Evolutionary conservation across 176 grass and related monocot species (phyloP), one percentile per base, ranked within the genome.

Genomic region (Oryza glaberrima): DNA sequence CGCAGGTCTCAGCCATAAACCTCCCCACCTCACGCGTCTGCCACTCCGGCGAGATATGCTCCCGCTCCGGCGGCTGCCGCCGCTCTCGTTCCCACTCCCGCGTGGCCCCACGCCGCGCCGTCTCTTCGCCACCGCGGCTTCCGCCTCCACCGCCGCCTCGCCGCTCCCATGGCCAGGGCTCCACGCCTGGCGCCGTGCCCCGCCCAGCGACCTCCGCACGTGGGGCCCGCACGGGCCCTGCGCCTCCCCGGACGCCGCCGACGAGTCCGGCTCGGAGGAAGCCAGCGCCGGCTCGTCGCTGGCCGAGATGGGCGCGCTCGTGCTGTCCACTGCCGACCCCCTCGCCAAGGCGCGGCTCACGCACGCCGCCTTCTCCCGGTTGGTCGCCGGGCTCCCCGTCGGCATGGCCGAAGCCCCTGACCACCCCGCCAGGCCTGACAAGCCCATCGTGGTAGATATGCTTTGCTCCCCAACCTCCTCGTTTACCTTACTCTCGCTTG

Each of bases 281-380:
- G 68, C 10, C 16, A 38, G 44, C 28, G 87, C 45, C 47, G 13
- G 70, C 77, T 78, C 82, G 8, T 92, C 95, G 0, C 75, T 98
- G 58, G 89, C 91, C 11, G 91, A 98, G 85, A 92, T 88, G 82
- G 96, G 81, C 17, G 88, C 89, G 38, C 68, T 80, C 28, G 91
- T 95, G 23, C 89, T 98, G 23, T 95, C 89, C 81, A 93, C 93
- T n/a, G 23, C 89, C 2, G 93, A 95, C 22, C 95, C 95, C 30
- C 58, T 92, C 20, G 11, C 80, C 69, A 98, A 95, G 81, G 83
- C 96, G 47, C 79, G 81, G 40, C 85, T 95, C 73, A 95, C 93
- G 16, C 93, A 98, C 76, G 73, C 91, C 83, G 87, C 96, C 83
- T 98, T 93, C 91, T 83, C 77, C 41, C 85, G 68, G 54, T 98